Evolutionary conservation across 352 stramenopile genomes (phyloP), one percentile per base, ranked within the genome.

Genomic region (Phytopythium litorale): DNA sequence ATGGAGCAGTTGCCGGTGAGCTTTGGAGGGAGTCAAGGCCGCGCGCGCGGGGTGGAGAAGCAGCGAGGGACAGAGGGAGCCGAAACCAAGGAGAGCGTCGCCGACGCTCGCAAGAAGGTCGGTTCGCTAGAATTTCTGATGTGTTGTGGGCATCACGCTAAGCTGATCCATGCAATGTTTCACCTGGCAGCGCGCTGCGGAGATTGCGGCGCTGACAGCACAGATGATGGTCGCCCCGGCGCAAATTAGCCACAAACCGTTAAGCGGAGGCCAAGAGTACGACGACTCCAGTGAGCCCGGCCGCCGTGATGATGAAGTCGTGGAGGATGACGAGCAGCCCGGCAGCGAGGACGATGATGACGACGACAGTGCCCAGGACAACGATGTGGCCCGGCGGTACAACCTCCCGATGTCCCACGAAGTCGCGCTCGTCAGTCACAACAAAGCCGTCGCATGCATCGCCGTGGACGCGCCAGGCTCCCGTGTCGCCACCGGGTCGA

Each of bases 401-500:
- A 81, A 77, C 8, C 67, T 94, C 21, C 84, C 87, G 0, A 88
- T 89, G 62, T 81, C 80, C 12, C 76, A 90, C 58, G 74, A 92
- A 68, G 78, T 95, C 33, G 71, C 52, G 15, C 70, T 95, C 11
- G 59, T 74, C 19, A 76, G 77, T 40, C 79, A 90, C 40, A 74
- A 37, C 5, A 95, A 93, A 60, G 63, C 65, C 19, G 60, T 95
- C n/a, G 65, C 72, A 11, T 91, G 84, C 49, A 76, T 95, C 21
- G 86, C 84, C 0, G 70, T 95, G 23, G 86, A 95, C 35, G 37
- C 81, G 1, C 76, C 84, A 3, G 86, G 86, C 28, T 81, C 65
- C 42, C 82, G 86, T 5, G 79, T 95, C 28, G 82, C 78, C 0
- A 95, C 86, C 1, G 86, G 86, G 2, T 91, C 84, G 0, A 91